phyloP scores from a whole-genome alignment of 495 filamentous ascomycete species.

The Lophium mytilinum region DNA sequence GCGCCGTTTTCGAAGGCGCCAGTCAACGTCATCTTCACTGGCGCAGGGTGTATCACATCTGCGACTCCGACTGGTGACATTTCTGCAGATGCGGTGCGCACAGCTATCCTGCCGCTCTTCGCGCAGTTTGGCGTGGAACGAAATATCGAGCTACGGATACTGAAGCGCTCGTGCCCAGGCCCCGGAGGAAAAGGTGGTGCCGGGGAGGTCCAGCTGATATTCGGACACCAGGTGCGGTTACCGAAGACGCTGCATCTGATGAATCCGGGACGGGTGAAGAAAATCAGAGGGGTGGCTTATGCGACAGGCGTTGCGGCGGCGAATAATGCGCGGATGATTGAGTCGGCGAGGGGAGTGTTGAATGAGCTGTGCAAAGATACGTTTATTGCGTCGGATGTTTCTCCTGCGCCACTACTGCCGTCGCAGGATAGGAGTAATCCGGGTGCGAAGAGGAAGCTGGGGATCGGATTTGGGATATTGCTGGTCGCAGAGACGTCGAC shows the following conservation, averaged over 20 bases:
- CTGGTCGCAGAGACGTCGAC: slow-evolving; percentile 87
- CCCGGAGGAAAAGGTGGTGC: slow-evolving; percentile 65
- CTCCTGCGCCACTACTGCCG: slow-evolving; percentile 61
- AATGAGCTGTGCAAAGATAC: slow-evolving; percentile 81
- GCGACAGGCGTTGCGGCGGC: slow-evolving; percentile 79
- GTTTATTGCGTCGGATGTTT: slow-evolving; percentile 72
- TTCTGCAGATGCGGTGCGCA: slow-evolving; percentile 85
- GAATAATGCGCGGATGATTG: slow-evolving; percentile 94
- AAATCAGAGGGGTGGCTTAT: slow-evolving; percentile 87
- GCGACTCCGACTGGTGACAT: slow-evolving; percentile 75
- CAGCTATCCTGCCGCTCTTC: slow-evolving; percentile 83
- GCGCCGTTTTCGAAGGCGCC: slow-evolving; percentile 88
- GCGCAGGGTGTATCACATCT: slow-evolving; percentile 87
- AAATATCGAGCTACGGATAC: slow-evolving; percentile 78
- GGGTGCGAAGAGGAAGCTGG: slow-evolving; percentile 56
- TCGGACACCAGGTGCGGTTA: slow-evolving; percentile 82
- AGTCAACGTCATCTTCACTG: slow-evolving; percentile 80
- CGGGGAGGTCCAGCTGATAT: slow-evolving; percentile 87
- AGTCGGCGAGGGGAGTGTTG: slow-evolving; percentile 74
- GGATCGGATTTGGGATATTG: slow-evolving; percentile 83
- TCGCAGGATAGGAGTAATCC: slow-evolving; percentile 52
- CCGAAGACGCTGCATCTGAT: slow-evolving; percentile 89
- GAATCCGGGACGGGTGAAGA: slow-evolving; percentile 78
- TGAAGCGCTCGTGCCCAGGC: slow-evolving; percentile 69
- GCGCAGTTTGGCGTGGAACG: slow-evolving; percentile 80